Evolutionary conservation across 441 rosid species (phyloP).

Genomic region (Erodium texanum): DNA sequence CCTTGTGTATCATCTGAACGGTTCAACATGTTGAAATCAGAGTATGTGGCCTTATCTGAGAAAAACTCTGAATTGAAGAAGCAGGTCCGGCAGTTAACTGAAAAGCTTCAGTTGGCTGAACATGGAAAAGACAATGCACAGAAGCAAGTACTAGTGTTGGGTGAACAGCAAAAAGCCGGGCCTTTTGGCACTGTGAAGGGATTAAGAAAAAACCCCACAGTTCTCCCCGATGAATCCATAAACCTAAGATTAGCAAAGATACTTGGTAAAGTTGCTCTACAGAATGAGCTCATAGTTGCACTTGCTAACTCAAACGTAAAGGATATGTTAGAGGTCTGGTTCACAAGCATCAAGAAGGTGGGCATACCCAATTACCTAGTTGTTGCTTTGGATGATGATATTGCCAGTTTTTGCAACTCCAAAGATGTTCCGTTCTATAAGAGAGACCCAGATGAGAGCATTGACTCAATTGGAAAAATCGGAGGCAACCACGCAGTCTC

Average conservation of each 20-base stretch:
- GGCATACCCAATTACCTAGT: not conserved
- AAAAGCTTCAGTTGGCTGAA: not conserved
- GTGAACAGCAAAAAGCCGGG: slow-evolving; percentile 2
- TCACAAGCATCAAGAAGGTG: not conserved
- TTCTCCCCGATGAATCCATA: not conserved
- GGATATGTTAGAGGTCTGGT: not conserved
- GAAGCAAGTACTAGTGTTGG: not conserved
- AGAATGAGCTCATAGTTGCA: not conserved
- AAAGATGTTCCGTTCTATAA: not conserved
- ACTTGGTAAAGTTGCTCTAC: not conserved
- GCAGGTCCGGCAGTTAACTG: not conserved
- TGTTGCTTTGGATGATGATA: not conserved
- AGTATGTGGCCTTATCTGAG: not conserved
- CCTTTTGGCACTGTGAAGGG: slow-evolving; percentile 2
- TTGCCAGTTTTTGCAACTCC: not conserved
- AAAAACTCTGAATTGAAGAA: not conserved
- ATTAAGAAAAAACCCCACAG: slow-evolving; percentile 1
- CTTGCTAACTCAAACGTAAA: not conserved
- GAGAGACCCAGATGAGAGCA: not conserved
- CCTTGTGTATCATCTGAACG: not conserved
- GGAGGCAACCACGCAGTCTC: not conserved
- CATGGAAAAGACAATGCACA: not conserved
- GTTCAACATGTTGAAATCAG: slow-evolving; percentile 1
- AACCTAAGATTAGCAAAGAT: not conserved
- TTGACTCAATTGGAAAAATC: not conserved